Evolutionary conservation across 1,284 basidiomycete species (phyloP), one percentile per base, ranked within the genome.

Genomic region (Baeospora myosura): DNA sequence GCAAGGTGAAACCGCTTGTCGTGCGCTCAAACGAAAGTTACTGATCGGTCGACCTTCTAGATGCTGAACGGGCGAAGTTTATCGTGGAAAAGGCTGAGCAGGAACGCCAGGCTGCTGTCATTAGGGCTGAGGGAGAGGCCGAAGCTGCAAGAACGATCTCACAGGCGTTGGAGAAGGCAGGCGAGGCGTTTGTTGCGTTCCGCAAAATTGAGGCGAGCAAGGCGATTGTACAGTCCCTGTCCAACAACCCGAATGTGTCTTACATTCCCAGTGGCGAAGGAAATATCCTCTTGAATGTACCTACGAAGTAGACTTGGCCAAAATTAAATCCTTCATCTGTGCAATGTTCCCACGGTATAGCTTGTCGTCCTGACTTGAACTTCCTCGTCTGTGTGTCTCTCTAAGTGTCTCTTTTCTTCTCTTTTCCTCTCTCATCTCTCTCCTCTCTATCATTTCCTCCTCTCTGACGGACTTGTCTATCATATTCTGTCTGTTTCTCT

Each of bases 41-140:
- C 47, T 32, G 21, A 36, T 31, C 32, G 22, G 31, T 37, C 8
- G 28, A 16, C 37, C 17, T 3, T 42, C 29, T 54, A 88, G 93
- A 96, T 67, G 94, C 94, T 47, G 96, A 99, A 68, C 81, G 96
- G 35, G 95, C 95, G 49, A 98, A 96, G 66, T 98, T 98, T 64
- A 89, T 98, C 51, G 95, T 99, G 50, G 96, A 99, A 65, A 94
- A 91, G 76, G 92, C 96, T 25, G 95, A 98, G 63, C 96, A 99
- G 85, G 96, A 98, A 65, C 83, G 94, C 45, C 95, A 98, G 71
- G 96, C 95, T 1, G 85, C 91, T 4, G 94, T 99, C 49, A 97
- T 99, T 50, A 82, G 96, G 43, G 94, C 96, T 1, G 95, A 99
- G 64, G 96, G 96, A 47, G 95, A 99, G 69, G 95, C 95, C 3